Conservation (phyloP, 495 filamentous ascomycete genomes). For the Tricharina praecox region DNA sequence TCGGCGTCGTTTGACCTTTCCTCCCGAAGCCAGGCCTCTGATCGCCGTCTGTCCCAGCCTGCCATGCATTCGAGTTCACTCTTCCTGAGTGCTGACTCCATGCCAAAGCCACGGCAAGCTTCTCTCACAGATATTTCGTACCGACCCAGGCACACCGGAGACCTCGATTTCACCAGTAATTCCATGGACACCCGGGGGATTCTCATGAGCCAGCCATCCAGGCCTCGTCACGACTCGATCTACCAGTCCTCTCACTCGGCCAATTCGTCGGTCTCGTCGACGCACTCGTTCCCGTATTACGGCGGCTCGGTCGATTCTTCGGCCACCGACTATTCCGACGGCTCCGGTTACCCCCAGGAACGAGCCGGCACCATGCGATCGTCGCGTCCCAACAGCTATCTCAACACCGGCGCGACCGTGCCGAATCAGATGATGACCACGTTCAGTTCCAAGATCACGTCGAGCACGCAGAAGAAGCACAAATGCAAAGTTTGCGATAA, state of each 20-base stretch:
- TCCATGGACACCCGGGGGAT: conserved; percentile 50
- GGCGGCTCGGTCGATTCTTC: conserved; percentile 77
- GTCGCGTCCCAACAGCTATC: conserved; percentile 25
- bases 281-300: conserved; percentile 45
- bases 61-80: conserved; percentile 48
- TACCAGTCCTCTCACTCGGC: conserved; percentile 79
- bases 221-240: conserved; percentile 59
- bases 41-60: conserved; percentile 78
- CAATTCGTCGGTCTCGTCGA: conserved; percentile 87
- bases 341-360: conserved; percentile 22
- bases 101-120: conserved; percentile 35
- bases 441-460: conserved; percentile 92
- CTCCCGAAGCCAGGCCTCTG: conserved; percentile 36
- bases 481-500: conserved; percentile 99
- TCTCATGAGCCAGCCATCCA: conserved; percentile 84
- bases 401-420: conserved; percentile 44
- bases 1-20: conserved; percentile 45
- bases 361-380: conserved; percentile 41
- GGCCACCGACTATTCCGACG: conserved; percentile 86
- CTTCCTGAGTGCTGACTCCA: conserved; percentile 31
- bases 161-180: conserved; percentile 24
- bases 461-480: conserved; percentile 97
- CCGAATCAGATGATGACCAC: conserved; percentile 97
- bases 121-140: conserved; percentile 38
- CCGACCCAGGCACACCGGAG: background rate